Percentiles rank a stretch among this genome's conserved stretches.
Evolutionary conservation across 305 asterid genomes (phyloP).

Genomic region (Vinca major): DNA sequence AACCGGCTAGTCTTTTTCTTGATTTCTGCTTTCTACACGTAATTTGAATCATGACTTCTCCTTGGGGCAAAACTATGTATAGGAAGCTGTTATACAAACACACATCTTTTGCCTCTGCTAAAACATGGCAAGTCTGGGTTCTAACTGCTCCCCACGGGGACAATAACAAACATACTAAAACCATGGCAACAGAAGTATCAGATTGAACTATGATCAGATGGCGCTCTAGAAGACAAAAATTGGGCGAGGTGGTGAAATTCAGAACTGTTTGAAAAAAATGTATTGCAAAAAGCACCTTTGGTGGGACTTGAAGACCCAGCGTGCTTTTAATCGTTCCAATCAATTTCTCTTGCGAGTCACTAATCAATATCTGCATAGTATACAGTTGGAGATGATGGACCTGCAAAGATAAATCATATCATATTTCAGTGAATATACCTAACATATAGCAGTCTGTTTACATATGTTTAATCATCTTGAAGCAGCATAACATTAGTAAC

Average conservation of each 20-base stretch:
- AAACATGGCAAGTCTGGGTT: slow-evolving; percentile 7
- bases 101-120: background rate
- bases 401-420: background rate
- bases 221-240: background rate
- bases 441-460: background rate
- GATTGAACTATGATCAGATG: background rate
- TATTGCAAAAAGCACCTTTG: background rate
- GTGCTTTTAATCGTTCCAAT: background rate
- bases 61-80: background rate
- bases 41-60: background rate
- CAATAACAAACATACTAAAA: no score
- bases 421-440: background rate
- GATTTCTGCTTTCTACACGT: background rate
- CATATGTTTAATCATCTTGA: background rate
- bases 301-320: background rate
- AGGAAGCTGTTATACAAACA: background rate
- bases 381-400: slow-evolving; percentile 1
- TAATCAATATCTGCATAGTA: background rate
- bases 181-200: background rate
- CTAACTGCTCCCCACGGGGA: background rate
- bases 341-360: background rate
- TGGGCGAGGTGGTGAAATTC: background rate
- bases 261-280: background rate
- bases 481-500: background rate
- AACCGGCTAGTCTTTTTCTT: background rate